Conservation (phyloP, 2,329 filamentous ascomycete genomes). For the Arthrobotrys sphaeroides region DNA sequence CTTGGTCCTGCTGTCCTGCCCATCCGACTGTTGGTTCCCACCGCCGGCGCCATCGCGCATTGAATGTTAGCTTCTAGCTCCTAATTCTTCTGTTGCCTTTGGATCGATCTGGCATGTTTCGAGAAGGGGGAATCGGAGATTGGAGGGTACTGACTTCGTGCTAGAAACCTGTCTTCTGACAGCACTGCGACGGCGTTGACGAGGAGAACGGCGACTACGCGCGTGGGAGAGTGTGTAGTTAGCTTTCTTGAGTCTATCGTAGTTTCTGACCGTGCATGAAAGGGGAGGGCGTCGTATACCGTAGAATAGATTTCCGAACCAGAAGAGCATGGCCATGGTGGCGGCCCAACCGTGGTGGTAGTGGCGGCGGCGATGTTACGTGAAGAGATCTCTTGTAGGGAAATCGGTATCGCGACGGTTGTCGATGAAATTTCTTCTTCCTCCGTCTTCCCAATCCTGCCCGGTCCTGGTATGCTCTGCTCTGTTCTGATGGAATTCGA, state of each 20-base stretch:
- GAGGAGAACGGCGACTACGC: conserved; percentile 79
- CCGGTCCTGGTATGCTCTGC: too few species aligned
- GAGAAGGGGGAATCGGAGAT: conserved; percentile 48
- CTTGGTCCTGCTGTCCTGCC: conserved; percentile 65
- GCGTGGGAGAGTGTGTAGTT: conserved; percentile 34
- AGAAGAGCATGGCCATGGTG: conserved; percentile 51
- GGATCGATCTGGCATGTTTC: conserved; percentile 38
- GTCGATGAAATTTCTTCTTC: too few species aligned
- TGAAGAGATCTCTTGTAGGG: too few species aligned
- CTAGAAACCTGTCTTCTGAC: conserved; percentile 67
- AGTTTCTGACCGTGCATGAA: background rate
- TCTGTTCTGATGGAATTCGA: background rate
- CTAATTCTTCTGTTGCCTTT: conserved; percentile 1
- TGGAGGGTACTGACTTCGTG: conserved; percentile 68
- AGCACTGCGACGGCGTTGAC: conserved; percentile 94
- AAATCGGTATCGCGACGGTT: too few species aligned
- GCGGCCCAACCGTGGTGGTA: too few species aligned
- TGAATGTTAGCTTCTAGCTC: background rate
- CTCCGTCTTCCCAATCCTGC: too few species aligned
- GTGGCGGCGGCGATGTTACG: background rate
- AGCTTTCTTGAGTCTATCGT: background rate
- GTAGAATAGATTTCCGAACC: conserved; percentile 53
- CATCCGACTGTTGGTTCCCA: conserved; percentile 74
- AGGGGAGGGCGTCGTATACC: conserved; percentile 14
- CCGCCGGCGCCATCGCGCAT: background rate